Percentiles rank a stretch among this genome's conserved stretches.
phyloP scores from a whole-genome alignment of 441 rosid genomes.

The Syzygium syzygioides region DNA sequence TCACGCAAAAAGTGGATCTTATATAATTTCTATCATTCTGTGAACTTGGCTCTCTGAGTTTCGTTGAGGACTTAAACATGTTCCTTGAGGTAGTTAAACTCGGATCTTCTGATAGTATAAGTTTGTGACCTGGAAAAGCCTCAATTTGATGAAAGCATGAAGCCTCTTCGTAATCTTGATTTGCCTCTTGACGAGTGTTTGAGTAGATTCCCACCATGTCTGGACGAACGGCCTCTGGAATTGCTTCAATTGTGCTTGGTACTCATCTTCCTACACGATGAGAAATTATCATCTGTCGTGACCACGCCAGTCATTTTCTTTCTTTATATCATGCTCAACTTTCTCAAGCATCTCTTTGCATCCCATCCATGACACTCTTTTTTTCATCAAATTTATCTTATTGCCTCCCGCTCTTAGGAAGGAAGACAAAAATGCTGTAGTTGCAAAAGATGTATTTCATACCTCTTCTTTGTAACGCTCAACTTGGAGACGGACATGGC shows the following conservation, averaged over 20 bases:
- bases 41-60: background rate
- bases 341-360: background rate
- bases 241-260: slow-evolving; percentile 19
- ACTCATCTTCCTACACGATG: slow-evolving; percentile 9
- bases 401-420: background rate
- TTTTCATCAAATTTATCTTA: background rate
- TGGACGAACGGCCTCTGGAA: slow-evolving; percentile 24
- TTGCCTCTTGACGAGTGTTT: slow-evolving; percentile 22
- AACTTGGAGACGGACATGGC: background rate
- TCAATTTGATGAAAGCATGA: slow-evolving; percentile 16
- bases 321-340: background rate
- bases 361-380: background rate
- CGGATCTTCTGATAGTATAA: background rate
- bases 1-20: background rate
- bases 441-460: background rate
- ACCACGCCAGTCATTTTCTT: background rate
- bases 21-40: background rate
- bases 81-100: background rate
- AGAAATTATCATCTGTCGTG: background rate
- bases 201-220: slow-evolving; percentile 23
- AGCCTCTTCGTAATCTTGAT: slow-evolving; percentile 24
- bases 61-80: background rate
- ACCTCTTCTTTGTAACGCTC: slow-evolving; percentile 1
- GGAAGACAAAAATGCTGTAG: background rate
- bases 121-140: slow-evolving; percentile 22